phyloP scores from a whole-genome alignment of 176 grass and related monocot genomes.

The Juncus inflexus region DNA sequence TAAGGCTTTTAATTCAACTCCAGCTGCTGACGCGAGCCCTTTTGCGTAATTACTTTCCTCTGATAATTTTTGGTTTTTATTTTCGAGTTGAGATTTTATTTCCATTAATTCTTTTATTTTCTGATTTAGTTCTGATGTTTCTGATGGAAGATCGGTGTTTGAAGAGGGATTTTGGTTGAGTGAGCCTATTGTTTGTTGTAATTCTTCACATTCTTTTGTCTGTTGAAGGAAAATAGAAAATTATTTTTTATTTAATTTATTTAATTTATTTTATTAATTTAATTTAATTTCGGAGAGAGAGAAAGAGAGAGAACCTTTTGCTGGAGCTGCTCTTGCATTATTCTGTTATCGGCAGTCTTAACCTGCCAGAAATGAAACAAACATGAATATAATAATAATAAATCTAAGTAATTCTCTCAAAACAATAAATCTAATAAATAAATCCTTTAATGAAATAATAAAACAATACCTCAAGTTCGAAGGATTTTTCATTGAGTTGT shows the following conservation, averaged over 20 bases:
- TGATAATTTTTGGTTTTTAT: constrained; percentile 67
- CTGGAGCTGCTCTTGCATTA: constrained; percentile 93
- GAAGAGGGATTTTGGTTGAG: constrained; percentile 62
- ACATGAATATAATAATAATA: not conserved
- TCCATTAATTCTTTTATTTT: constrained; percentile 57
- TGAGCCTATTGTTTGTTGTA: constrained; percentile 57
- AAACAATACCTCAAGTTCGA: constrained; percentile 88
- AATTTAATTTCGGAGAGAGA: constrained; percentile 17
- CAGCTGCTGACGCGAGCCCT: constrained; percentile 93
- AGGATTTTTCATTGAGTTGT: constrained; percentile 90
- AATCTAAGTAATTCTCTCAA: not conserved
- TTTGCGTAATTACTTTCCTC: constrained; percentile 97
- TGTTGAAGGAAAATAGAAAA: constrained; percentile 35
- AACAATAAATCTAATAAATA: constrained; percentile 6
- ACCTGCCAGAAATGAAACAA: constrained; percentile 49
- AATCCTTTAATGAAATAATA: constrained; percentile 15
- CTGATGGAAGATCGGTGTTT: constrained; percentile 30
- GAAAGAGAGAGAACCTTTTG: constrained; percentile 51
- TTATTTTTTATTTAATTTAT: constrained; percentile 13
- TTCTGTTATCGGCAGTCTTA: constrained; percentile 90
- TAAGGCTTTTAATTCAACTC: constrained; percentile 89
- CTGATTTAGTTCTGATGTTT: constrained; percentile 54
- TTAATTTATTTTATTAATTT: no score
- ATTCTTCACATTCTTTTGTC: constrained; percentile 73
- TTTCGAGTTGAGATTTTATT: constrained; percentile 68